These are phyloP conservation scores for Sphenostylis stenocarpa DNA, from an alignment of 306 rosid genomes.

Conservation along the genomic window DNA sequence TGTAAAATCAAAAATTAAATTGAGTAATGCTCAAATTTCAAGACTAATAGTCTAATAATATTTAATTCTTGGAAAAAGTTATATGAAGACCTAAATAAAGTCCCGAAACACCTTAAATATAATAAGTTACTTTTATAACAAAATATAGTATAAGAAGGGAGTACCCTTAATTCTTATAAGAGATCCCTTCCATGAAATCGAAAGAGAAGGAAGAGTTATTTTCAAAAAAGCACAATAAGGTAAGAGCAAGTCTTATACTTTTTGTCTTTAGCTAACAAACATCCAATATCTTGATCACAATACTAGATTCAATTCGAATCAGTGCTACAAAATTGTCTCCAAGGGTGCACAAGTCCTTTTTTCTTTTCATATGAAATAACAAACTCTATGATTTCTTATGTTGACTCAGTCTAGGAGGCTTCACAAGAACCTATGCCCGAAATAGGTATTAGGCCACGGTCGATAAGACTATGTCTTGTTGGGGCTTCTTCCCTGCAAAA, in stretches of 20 bases:
- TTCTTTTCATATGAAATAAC: slow-evolving; percentile 12
- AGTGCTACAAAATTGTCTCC: slow-evolving; percentile 14
- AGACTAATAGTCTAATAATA: not conserved
- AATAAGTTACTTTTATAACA: no score
- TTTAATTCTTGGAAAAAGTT: no score
- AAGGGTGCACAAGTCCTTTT: slow-evolving; percentile 11
- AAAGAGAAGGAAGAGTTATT: not conserved
- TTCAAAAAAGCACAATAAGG: not conserved
- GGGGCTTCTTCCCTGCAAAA: slow-evolving; percentile 25
- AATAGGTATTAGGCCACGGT: slow-evolving; percentile 15
- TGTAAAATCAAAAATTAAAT: not conserved
- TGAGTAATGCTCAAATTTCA: not conserved
- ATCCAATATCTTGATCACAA: slow-evolving; percentile 24
- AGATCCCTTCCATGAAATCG: not conserved
- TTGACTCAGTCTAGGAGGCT: slow-evolving; percentile 24
- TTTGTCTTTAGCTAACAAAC: not conserved
- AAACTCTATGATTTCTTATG: slow-evolving; percentile 24
- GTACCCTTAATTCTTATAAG: not conserved
- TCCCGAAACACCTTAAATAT: no score
- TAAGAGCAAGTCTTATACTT: not conserved
- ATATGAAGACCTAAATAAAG: no score
- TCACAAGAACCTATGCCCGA: not conserved
- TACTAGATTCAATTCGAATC: not conserved
- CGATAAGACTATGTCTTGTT: slow-evolving; percentile 32
- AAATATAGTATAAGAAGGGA: no score